phyloP scores from a whole-genome alignment of 2,329 filamentous ascomycete genomes.

The Apiospora aurea region DNA sequence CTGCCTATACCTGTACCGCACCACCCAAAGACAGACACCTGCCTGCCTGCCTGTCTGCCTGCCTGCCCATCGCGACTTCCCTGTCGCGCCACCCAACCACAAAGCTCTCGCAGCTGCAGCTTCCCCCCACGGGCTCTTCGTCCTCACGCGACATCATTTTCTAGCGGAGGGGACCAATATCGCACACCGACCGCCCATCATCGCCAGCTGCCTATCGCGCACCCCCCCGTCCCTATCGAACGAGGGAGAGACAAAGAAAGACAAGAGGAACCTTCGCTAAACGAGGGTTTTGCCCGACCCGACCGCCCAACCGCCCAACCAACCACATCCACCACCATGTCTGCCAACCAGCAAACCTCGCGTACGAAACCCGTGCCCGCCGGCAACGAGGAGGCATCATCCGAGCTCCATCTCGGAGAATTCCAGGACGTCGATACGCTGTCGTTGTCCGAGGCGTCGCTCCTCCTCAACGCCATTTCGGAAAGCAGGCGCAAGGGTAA shows the following conservation, averaged over 20 bases:
- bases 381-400: conserved; percentile 87
- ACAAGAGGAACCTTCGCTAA: not conserved
- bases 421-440: conserved; percentile 92
- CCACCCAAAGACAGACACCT: too few relatives aligned
- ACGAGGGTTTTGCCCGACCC: not conserved
- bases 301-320: not conserved
- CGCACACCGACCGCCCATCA: not conserved
- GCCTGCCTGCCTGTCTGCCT: too few relatives aligned
- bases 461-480: conserved; percentile 90
- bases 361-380: conserved; percentile 72
- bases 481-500: conserved; percentile 79
- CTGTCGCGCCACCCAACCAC: not conserved
- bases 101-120: not conserved
- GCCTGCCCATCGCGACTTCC: not conserved
- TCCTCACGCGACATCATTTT: not conserved
- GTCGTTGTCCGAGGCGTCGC: conserved; percentile 88
- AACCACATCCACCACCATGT: conserved; percentile 34
- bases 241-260: not conserved
- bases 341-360: conserved; percentile 56
- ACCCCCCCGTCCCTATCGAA: not conserved
- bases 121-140: not conserved
- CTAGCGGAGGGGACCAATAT: not conserved
- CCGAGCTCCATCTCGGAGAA: conserved; percentile 85
- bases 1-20: too few relatives aligned
- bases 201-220: not conserved